Evolutionary conservation across 2,329 filamentous ascomycete species (phyloP).

Genomic region (Cytospora paraplurivora): DNA sequence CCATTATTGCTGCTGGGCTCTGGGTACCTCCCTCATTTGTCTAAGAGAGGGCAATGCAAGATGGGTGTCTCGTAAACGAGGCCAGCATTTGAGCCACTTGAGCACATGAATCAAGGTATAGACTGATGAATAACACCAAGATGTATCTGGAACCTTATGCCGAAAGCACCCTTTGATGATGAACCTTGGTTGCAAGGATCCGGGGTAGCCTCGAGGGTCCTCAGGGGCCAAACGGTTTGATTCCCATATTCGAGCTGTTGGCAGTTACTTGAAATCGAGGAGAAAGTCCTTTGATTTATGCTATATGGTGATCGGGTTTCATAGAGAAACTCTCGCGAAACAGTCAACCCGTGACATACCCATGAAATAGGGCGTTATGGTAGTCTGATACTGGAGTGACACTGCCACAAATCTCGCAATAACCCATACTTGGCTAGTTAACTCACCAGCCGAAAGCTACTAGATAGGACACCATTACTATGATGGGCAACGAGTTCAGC

Average conservation of each 20-base stretch:
- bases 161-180: slow-evolving; percentile 3
- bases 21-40: neutral
- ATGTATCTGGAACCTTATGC: neutral
- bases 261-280: neutral
- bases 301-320: neutral
- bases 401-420: neutral
- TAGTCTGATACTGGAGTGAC: neutral
- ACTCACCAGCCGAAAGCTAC: no score
- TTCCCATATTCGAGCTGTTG: slow-evolving; percentile 11
- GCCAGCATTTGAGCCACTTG: neutral
- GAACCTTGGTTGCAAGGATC: neutral
- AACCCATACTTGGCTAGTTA: no score
- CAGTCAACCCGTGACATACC: neutral
- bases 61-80: neutral
- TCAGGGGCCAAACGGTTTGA: slow-evolving; percentile 11
- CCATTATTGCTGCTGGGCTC: neutral
- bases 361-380: neutral
- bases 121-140: neutral
- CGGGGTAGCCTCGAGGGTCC: slow-evolving; percentile 20
- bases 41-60: neutral
- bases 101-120: neutral
- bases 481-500: no score
- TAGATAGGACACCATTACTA: no score
- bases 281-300: neutral
- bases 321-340: no score